Base-by-base conservation (phyloP, 106 monocot genomes). In the Dioscorea dumetorum region DNA sequence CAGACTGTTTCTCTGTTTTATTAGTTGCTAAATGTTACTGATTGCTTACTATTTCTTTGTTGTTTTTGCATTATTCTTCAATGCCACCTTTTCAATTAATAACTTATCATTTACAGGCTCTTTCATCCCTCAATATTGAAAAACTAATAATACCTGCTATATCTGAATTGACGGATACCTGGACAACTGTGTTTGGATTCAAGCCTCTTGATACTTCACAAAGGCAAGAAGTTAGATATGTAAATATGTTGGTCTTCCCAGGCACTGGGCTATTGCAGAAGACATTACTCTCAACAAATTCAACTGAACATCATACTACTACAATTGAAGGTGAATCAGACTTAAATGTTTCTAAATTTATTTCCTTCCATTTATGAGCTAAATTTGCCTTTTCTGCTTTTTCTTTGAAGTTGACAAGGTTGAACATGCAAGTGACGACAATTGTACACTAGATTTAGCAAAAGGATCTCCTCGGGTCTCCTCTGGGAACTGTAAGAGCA, bases 131-230 rank as follows among this genome's bases (percentile, higher is more conserved):
- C 33, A 72, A 62, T 74, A 66, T 92, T 21, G 82, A 82, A 77
- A 92, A 82, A 67, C 69, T 97, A 65, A 67, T 97, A 14, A 97
- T 97, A 74, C 97, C 92, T 74, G 97, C 92, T 63, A 92, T 97
- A 28, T 66, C 97, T 63, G 92, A 92, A 62, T 70, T 97, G 56
- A 60, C 66, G 61, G 80, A 92, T 50, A 91, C 97, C 12, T 97
- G 97, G 97, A 89, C 76, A 49, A 67, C 48, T 62, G 70, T 76
- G 17, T 97, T 97, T 77, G 84, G 86, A 33, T 97, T 97, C 60
- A 76, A 78, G 77, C 84, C 80, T 57, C 78, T 92, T 49, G 80
- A 75, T 62, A 73, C 53, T 65, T 74, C 82, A 64, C 69, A 75
- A 32, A 81, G 71, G 65, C 58, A 84, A 61, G 97, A 92, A 75